phyloP scores from a whole-genome alignment of 129 eudicot species.

The Helianthus annuus region DNA sequence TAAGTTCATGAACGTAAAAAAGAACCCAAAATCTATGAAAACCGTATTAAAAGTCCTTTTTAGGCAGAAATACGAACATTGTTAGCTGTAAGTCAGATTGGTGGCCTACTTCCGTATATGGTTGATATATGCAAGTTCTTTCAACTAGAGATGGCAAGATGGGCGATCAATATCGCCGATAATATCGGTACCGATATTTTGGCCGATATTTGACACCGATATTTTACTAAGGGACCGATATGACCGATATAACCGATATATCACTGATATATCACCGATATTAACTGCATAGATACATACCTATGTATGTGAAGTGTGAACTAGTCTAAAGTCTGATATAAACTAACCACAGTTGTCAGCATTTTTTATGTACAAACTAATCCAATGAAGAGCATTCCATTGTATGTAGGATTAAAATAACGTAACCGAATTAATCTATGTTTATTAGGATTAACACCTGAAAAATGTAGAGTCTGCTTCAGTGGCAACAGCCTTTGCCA shows the following conservation, averaged over 20 bases:
- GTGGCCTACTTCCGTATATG: background rate
- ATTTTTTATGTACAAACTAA: constrained; percentile 15
- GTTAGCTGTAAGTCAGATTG: background rate
- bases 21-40: constrained; percentile 10
- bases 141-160: background rate
- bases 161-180: too few species aligned
- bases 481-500: constrained; percentile 99
- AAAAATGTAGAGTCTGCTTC: constrained; percentile 98
- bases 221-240: too few species aligned
- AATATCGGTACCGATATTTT: too few species aligned
- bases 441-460: constrained; percentile 51
- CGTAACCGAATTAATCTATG: constrained; percentile 3
- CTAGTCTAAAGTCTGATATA: background rate
- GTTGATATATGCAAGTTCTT: background rate
- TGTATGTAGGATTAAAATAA: background rate
- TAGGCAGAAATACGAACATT: constrained; percentile 1
- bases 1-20: constrained; percentile 36
- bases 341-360: constrained; percentile 5
- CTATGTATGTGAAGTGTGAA: background rate
- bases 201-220: too few species aligned
- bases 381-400: constrained; percentile 3
- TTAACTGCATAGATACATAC: too few species aligned
- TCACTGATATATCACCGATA: too few species aligned
- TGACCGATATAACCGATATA: too few species aligned
- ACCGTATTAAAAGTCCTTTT: background rate